These are phyloP conservation scores for Barnettozyma hawaiiensis DNA, from an alignment of 1,139 yeast genomes.

Conservation along the genomic window DNA sequence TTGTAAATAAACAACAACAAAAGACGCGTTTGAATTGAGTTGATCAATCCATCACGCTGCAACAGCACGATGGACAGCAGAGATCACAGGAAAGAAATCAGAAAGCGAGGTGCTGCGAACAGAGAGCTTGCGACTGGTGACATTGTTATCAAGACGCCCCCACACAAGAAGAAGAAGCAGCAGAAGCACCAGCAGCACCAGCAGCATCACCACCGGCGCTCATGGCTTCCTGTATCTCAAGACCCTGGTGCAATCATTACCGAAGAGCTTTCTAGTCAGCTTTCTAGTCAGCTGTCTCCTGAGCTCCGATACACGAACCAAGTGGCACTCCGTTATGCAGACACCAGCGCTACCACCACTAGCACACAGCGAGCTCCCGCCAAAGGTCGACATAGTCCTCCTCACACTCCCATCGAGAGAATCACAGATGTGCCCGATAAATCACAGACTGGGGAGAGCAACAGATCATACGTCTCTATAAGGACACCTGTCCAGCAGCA, in stretches of 20 bases:
- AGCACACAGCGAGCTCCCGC: too few species aligned
- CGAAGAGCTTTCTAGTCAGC: slow-evolving; percentile 13
- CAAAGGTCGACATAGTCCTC: slow-evolving; percentile 4
- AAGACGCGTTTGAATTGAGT: too few species aligned
- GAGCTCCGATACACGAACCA: background rate
- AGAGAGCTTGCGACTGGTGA: slow-evolving; percentile 18
- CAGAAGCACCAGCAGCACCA: too few species aligned
- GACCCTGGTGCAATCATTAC: slow-evolving; percentile 21
- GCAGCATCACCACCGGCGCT: slow-evolving; percentile 1
- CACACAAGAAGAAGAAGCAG: too few species aligned
- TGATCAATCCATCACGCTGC: too few species aligned
- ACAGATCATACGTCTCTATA: slow-evolving; percentile 14
- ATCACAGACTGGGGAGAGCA: slow-evolving; percentile 11
- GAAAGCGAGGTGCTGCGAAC: slow-evolving; percentile 22
- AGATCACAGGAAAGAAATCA: slow-evolving; percentile 12
- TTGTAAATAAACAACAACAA: background rate
- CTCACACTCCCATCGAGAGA: slow-evolving; percentile 12
- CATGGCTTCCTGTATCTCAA: slow-evolving; percentile 17
- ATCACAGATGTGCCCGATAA: slow-evolving; percentile 7
- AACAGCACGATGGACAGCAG: slow-evolving; percentile 16
- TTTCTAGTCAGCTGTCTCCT: slow-evolving; percentile 14
- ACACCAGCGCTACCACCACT: too few species aligned
- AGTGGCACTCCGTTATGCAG: background rate
- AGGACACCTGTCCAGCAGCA: slow-evolving; percentile 2
- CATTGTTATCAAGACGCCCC: slow-evolving; percentile 19